Conservation (phyloP, 306 rosid species). For the Purshia tridentata region DNA sequence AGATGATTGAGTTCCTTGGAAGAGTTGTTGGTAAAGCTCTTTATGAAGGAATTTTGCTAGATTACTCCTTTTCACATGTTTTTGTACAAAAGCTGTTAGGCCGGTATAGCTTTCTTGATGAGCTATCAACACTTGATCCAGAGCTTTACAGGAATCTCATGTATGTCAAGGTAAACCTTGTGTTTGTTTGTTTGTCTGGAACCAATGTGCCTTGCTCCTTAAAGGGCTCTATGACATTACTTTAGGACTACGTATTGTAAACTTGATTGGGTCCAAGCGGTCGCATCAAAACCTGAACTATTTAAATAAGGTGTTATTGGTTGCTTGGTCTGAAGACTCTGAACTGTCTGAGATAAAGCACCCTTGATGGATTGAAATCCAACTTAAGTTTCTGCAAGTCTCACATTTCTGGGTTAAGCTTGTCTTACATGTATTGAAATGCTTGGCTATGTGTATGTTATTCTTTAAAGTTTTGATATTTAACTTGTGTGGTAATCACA, state of each 20-base stretch:
- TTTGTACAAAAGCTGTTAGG: slow-evolving; percentile 92
- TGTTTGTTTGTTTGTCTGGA: not conserved
- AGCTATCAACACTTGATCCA: slow-evolving; percentile 91
- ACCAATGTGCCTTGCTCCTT: not conserved
- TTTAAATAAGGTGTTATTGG: slow-evolving; percentile 10
- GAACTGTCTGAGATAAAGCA: not conserved
- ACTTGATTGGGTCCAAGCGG: not conserved
- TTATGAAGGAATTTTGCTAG: slow-evolving; percentile 94
- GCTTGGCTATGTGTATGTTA: slow-evolving; percentile 23
- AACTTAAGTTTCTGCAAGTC: slow-evolving; percentile 10
- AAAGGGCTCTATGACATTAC: not conserved
- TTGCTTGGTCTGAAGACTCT: not conserved
- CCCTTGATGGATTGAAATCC: not conserved
- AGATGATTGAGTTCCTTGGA: slow-evolving; percentile 98
- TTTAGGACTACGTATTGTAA: not conserved
- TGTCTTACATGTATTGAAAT: slow-evolving; percentile 14
- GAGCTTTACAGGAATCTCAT: slow-evolving; percentile 89
- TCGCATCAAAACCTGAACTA: not conserved
- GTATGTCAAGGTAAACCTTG: slow-evolving; percentile 83
- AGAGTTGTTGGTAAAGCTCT: slow-evolving; percentile 97
- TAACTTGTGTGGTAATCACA: slow-evolving; percentile 43
- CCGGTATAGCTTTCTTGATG: slow-evolving; percentile 94
- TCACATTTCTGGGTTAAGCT: slow-evolving; percentile 14
- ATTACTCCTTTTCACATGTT: slow-evolving; percentile 93
- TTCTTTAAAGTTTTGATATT: slow-evolving; percentile 22